Evolutionary conservation across 371 early-diverging fungal species (phyloP).

Genomic region (Blastocladiella emersonii): DNA sequence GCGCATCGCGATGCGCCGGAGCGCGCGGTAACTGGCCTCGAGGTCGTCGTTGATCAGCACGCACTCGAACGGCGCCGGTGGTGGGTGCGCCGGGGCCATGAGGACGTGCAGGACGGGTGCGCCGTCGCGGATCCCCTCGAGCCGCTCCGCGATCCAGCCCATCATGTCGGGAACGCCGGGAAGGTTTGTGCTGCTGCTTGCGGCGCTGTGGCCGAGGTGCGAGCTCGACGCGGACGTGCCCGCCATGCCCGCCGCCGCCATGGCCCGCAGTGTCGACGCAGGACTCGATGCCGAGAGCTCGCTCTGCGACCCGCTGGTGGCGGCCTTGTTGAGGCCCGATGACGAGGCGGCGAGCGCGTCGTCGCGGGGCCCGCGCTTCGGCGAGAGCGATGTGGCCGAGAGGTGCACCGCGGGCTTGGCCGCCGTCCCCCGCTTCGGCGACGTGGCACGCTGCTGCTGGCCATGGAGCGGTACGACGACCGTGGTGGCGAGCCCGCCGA

Average conservation of each 20-base stretch:
- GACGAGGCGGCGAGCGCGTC: too few relatives aligned
- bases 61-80: constrained; percentile 19
- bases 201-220: too few relatives aligned
- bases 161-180: background rate
- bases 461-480: too few relatives aligned
- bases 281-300: too few relatives aligned
- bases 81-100: constrained; percentile 14
- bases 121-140: constrained; percentile 7
- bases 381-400: too few relatives aligned
- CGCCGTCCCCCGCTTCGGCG: too few relatives aligned
- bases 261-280: too few relatives aligned
- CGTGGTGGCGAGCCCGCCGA: background rate
- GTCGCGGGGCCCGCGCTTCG: too few relatives aligned
- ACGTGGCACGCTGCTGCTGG: background rate
- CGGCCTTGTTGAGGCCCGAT: too few relatives aligned
- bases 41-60: constrained; percentile 30
- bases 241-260: background rate
- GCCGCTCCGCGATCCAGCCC: background rate
- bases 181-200: too few relatives aligned
- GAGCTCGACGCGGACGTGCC: background rate
- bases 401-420: too few relatives aligned
- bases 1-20: constrained; percentile 7
- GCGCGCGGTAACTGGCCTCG: constrained; percentile 22
- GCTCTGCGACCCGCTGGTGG: too few relatives aligned
- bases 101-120: constrained; percentile 25